These are phyloP conservation scores for Atkinsonella hypoxylon DNA, from an alignment of 2,329 filamentous ascomycete genomes.

Conservation along the genomic window DNA sequence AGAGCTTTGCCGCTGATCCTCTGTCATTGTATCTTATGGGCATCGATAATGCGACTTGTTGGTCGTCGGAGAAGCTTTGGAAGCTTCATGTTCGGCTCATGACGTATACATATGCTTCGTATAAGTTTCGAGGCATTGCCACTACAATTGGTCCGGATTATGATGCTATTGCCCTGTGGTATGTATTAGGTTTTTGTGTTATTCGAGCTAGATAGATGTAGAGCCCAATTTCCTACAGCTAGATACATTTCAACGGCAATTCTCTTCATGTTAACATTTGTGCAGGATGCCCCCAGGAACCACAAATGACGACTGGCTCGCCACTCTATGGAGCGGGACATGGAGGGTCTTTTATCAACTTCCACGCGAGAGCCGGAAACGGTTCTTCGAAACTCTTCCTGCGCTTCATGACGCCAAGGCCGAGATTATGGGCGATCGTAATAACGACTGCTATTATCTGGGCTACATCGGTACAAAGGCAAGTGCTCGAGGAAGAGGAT, in stretches of 20 bases:
- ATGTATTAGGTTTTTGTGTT: background rate
- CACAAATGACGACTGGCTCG: constrained; percentile 62
- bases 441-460: constrained; percentile 64
- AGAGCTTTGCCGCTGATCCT: constrained; percentile 66
- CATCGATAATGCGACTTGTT: constrained; percentile 51
- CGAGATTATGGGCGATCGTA: constrained; percentile 53
- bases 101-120: constrained; percentile 65
- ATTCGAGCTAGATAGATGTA: too few relatives aligned
- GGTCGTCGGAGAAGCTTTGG: constrained; percentile 58
- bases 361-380: constrained; percentile 55
- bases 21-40: constrained; percentile 65
- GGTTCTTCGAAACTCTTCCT: constrained; percentile 71
- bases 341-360: constrained; percentile 69
- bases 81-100: constrained; percentile 65
- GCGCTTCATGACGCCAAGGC: constrained; percentile 62
- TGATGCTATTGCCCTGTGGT: constrained; percentile 72
- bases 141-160: constrained; percentile 65
- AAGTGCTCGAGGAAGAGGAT: constrained; percentile 57
- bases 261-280: constrained; percentile 1
- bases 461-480: constrained; percentile 73
- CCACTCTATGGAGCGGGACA: constrained; percentile 60
- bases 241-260: background rate
- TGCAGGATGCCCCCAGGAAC: constrained; percentile 62
- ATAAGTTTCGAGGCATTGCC: constrained; percentile 62
- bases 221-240: background rate